Evolutionary conservation across 2,329 filamentous ascomycete species (phyloP), one percentile per base, ranked within the genome.

Genomic region (Ophiostoma montium): DNA sequence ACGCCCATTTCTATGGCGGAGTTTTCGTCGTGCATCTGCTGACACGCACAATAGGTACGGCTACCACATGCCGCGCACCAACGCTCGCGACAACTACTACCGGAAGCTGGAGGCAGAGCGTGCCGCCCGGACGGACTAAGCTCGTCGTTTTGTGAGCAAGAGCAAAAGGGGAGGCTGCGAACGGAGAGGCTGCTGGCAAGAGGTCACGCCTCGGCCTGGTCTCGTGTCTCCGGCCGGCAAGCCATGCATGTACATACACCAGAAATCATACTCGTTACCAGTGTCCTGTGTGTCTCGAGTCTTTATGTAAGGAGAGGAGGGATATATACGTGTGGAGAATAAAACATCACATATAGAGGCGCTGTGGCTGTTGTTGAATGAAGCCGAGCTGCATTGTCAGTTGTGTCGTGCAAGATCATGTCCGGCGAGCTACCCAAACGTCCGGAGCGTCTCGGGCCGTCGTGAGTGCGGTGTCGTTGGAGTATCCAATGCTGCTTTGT

Each of bases 51-150:
- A 55, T 56, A 79, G 75, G 75, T 75, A 78, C 70, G 75, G 76
- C 63, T 80, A 62, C 68, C 76, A 80, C 67, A 66, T 78, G 60
- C 76, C 75, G 57, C 74, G 75, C 63, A 77, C 72, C 60, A 63
- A 70, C 60, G 69, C 68, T 55, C 75, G 76, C 61, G 76, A 80
- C 65, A 65, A 65, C 63, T 71, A 69, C 71, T 78, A 78, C 69
- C 63, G 64, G 65, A 69, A 75, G 65, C 65, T 78, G 54, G 76
- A 79, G 68, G 68, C 70, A 58, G 64, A 76, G 64, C 74, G 75
- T 52, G 72, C 72, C 50, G 65, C 62, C 8, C 50, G 50, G 52
- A 35, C 31, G 32, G 32, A 35, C 15, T 44, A 30, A 31, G 27
- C 27, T 12, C 23, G 5, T 30, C 30, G n/a, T n/a, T 33, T 23